Evolutionary conservation across 345 rosid species (phyloP), one percentile per base, ranked within the genome.

Genomic region (Limnanthes douglasii): DNA sequence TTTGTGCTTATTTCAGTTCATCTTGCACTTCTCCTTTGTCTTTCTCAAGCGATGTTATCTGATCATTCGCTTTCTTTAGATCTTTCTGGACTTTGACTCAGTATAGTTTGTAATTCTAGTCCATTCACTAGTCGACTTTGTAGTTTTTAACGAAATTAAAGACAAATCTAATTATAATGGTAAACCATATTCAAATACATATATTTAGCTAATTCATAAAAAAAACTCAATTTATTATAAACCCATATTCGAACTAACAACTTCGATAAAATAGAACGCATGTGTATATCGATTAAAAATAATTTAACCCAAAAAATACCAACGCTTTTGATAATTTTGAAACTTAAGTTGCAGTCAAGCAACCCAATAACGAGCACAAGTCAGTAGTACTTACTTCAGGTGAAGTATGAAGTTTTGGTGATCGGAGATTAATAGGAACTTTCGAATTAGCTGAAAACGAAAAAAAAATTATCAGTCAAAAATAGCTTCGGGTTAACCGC

Each of bases 11-110:
- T 62, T 75, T 77, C 56, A 84, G 76, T 18, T 84, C 83, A 18
- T 66, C 75, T 29, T 80, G 22, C 11, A 86, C 82, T 39, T 61
- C 69, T 13, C 56, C 65, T 57, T 84, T 90, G 38, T 84, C 98
- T 48, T 80, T 75, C 67, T 80, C 94, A 34, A 80, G 49, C 31
- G 60, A 51, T 22, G 56, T 37, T 21, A 84, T 64, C 47, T 60
- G 57, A 57, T 84, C 93, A 48, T 70, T 90, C 0, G 98, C 79
- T 61, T 72, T 77, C 80, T 84, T 90, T 11, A 84, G 57, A 55
- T 90, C 98, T 48, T 90, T 94, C 73, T 73, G 85, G 31, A 71
- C 61, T 30, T n/a, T 34, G 62, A 61, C 29, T 65, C 69, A 80
- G 48, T 26, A 83, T 94, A 4, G 64, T 49, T 59, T 68, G 80